Evolutionary conservation across 768 basidiomycete species (phyloP), one percentile per base, ranked within the genome.

Genomic region (Mycena sanguinolenta): DNA sequence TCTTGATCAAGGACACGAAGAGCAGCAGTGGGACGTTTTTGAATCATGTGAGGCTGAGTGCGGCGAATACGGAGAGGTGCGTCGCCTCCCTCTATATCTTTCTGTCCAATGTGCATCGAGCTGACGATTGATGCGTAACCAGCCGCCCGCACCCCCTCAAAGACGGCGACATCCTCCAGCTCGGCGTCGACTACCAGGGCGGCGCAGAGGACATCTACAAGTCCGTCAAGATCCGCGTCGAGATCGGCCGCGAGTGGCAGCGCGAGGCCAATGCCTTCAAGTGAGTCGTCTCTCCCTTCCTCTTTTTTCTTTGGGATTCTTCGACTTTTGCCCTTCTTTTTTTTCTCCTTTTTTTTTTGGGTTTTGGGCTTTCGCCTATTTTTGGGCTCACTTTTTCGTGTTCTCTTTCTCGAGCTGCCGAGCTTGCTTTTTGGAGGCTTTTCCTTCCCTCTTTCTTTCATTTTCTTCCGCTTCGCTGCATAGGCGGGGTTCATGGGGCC

Each of bases 151-250:
- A 86, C 69, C 89, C 88, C 70, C 85, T 98, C 75, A 95, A 93
- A 81, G 97, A 98, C 70, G 97, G 97, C 1, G 97, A 98, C 82
- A 88, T 98, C 32, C 82, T 99, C 23, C 97, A 98, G 81, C 90
- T 98, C 0, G 97, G 97, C 2, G 95, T 99, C 30, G 97, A 99
- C 79, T 99, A 98, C 81, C 97, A 98, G 80, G 97, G 97, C 8
- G 97, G 97, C 0, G 90, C 94, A 9, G 96, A 98, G 83, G 97
- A 98, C 80, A 96, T 97, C 61, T 98, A 97, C 81, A 34, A 98
- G 83, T 95, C 94, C 67, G 95, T 99, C 68, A 98, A 97, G 88
- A 98, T 99, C 78, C 88, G 94, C 73, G 85, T 98, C 59, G 97
- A 99, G 82, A 80, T 98, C 21, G 87, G 87, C 3, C 83, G 97